Percentiles rank a stretch among this genome's conserved stretches.
Evolutionary conservation across 257 asterid genomes (phyloP).

Genomic region (Solanum virginianum): DNA sequence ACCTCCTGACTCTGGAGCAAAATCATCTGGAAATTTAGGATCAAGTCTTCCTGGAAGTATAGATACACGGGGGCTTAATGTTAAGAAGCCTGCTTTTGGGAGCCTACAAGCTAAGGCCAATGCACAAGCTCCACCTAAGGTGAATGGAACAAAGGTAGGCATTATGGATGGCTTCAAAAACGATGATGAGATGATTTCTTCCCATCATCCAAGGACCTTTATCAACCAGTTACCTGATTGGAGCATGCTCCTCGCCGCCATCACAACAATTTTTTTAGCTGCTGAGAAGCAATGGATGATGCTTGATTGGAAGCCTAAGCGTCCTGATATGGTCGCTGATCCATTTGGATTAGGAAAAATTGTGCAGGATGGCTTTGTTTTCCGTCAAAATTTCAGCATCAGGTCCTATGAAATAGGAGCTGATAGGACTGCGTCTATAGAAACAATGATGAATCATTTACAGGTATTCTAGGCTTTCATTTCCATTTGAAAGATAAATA

Average conservation of each 20-base stretch:
- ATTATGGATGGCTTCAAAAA: conserved; percentile 52
- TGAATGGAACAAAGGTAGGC: conserved; percentile 85
- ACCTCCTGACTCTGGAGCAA: conserved; percentile 46
- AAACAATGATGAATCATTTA: conserved; percentile 91
- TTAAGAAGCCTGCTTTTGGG: conserved; percentile 56
- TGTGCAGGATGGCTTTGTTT: conserved; percentile 73
- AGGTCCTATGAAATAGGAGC: conserved; percentile 98
- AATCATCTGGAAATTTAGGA: conserved; percentile 37
- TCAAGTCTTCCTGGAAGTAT: conserved; percentile 49
- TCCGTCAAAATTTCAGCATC: conserved; percentile 89
- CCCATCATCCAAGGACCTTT: conserved; percentile 83
- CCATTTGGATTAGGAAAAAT: conserved; percentile 83
- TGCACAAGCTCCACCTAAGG: conserved; percentile 87
- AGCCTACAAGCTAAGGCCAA: conserved; percentile 56
- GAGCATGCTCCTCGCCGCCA: conserved; percentile 98
- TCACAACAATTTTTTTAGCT: conserved; percentile 88
- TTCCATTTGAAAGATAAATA: not conserved
- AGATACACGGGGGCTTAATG: conserved; percentile 50
- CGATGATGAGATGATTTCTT: conserved; percentile 44
- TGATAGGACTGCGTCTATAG: conserved; percentile 89
- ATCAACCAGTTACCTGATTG: conserved; percentile 93
- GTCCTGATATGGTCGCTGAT: conserved; percentile 68
- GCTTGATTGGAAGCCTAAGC: conserved; percentile 98
- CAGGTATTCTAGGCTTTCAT: conserved; percentile 38
- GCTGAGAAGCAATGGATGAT: conserved; percentile 99